Percentiles rank a stretch among this genome's conserved stretches.
phyloP scores from a whole-genome alignment of 225 moss, liverwort and hornwort species.

The Sphagnum tenellum region DNA sequence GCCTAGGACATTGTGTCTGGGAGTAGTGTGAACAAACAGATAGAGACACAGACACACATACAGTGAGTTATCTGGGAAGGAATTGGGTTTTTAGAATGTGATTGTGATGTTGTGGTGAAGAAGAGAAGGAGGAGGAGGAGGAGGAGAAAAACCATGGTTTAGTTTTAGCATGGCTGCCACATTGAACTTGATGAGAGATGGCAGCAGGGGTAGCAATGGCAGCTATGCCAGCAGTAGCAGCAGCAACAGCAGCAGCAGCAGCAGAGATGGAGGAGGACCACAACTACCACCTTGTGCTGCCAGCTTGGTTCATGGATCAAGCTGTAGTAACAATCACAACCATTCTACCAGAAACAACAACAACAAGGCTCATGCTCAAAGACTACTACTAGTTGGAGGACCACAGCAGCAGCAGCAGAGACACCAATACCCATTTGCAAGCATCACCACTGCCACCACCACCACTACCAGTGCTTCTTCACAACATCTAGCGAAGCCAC shows the following conservation, averaged over 20 bases:
- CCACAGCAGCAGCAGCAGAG: slow-evolving; percentile 6
- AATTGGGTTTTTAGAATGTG: too few relatives aligned
- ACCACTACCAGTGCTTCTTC: slow-evolving; percentile 1
- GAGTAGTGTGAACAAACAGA: too few relatives aligned
- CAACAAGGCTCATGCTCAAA: slow-evolving; percentile 22
- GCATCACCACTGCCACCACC: too few relatives aligned
- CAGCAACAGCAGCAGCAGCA: slow-evolving; percentile 16
- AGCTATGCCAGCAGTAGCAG: slow-evolving; percentile 13
- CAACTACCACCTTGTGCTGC: neutral
- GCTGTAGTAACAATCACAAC: neutral
- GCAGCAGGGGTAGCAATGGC: slow-evolving; percentile 11
- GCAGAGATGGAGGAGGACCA: neutral
- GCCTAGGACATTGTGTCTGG: too few relatives aligned
- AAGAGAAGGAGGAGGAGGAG: too few relatives aligned
- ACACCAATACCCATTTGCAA: slow-evolving; percentile 8
- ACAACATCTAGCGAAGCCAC: slow-evolving; percentile 14
- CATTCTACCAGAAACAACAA: neutral
- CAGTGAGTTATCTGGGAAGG: too few relatives aligned
- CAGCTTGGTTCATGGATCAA: neutral
- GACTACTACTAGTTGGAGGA: slow-evolving; percentile 17
- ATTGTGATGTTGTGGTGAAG: too few relatives aligned
- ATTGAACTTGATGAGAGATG: slow-evolving; percentile 14
- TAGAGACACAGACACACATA: too few relatives aligned
- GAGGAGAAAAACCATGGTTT: too few relatives aligned
- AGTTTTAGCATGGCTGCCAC: slow-evolving; percentile 9